Evolutionary conservation across 345 rosid genomes (phyloP).

Genomic region (Trapa incisa): DNA sequence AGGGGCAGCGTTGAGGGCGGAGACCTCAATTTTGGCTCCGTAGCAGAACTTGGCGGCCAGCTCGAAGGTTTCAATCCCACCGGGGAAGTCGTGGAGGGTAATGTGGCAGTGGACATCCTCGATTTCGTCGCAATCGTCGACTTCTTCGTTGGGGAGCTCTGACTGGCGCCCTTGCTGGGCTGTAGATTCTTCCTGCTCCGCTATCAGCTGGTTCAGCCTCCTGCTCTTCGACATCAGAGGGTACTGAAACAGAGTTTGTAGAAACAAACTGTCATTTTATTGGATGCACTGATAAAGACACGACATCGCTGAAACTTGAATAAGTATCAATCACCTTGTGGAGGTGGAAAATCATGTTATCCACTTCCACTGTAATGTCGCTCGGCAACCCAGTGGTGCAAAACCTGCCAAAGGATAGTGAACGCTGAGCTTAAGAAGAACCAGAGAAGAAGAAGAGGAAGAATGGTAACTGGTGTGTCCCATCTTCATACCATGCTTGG

Average conservation of each 20-base stretch:
- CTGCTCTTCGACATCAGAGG: constrained; percentile 85
- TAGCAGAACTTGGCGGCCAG: constrained; percentile 87
- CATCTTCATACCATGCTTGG: constrained; percentile 66
- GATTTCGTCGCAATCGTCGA: constrained; percentile 10
- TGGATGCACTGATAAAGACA: background rate
- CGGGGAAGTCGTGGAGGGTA: constrained; percentile 60
- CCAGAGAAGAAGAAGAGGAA: background rate
- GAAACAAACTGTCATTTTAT: background rate
- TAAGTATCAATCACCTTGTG: constrained; percentile 47
- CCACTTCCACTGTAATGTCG: constrained; percentile 73
- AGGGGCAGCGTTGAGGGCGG: constrained; percentile 48
- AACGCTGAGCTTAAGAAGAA: background rate
- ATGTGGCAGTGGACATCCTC: constrained; percentile 40
- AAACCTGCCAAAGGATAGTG: constrained; percentile 37
- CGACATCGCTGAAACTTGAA: background rate
- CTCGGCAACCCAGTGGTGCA: constrained; percentile 88
- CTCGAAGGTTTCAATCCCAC: constrained; percentile 82
- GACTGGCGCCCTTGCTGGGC: constrained; percentile 2
- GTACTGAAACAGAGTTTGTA: constrained; percentile 31
- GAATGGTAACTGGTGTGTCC: background rate
- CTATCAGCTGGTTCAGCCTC: constrained; percentile 59
- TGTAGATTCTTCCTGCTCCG: constrained; percentile 46
- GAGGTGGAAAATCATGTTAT: constrained; percentile 84
- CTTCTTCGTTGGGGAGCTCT: constrained; percentile 7
- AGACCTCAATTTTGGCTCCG: constrained; percentile 68